Conservation (phyloP, 495 filamentous ascomycete genomes). For the Halenospora varia region DNA sequence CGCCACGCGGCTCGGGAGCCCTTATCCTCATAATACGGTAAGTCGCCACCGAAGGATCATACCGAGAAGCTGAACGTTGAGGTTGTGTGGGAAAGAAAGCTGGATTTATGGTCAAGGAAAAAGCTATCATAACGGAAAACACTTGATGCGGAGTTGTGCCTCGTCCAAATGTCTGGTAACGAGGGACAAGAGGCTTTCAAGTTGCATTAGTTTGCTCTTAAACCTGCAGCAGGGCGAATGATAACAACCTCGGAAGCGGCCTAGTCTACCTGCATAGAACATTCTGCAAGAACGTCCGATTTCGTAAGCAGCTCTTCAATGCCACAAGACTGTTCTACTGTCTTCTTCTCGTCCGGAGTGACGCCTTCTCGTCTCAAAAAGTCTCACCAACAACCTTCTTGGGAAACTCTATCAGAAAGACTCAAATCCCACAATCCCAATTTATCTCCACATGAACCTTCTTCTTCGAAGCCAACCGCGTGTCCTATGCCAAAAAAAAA, state of each 20-base stretch:
- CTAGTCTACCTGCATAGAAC: neutral
- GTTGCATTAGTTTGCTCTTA: neutral
- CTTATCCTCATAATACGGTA: neutral
- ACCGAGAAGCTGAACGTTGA: neutral
- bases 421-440: neutral
- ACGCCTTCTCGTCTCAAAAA: neutral
- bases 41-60: neutral
- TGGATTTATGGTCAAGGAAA: neutral
- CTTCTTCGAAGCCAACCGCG: neutral
- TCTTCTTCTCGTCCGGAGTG: neutral
- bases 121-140: neutral
- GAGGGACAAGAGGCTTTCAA: neutral
- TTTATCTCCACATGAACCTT: neutral
- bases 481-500: neutral
- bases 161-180: neutral
- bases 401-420: neutral
- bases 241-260: neutral
- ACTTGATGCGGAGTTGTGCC: neutral
- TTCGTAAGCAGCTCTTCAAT: neutral
- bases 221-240: neutral
- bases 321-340: neutral
- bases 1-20: neutral
- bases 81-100: neutral
- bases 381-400: neutral
- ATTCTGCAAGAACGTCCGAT: neutral